Conservation (phyloP, 441 rosid genomes). For the Bruguiera hainesii region DNA sequence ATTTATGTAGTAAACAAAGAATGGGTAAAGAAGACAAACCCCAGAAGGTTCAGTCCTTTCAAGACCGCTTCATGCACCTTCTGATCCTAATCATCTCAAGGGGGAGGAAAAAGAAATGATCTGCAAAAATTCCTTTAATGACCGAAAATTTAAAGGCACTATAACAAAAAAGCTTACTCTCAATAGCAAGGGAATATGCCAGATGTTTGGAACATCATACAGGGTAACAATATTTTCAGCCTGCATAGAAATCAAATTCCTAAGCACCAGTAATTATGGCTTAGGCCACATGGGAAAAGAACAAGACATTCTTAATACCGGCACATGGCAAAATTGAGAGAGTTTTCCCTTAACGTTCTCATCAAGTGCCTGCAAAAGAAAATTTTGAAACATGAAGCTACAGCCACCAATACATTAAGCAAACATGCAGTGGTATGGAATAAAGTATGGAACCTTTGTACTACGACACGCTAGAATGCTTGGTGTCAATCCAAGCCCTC, state of each 20-base stretch:
- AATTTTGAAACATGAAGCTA: constrained; percentile 13
- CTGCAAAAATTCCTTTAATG: background rate
- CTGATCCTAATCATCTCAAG: constrained; percentile 53
- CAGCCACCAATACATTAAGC: background rate
- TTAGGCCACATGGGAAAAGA: background rate
- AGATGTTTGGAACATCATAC: constrained; percentile 80
- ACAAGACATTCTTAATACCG: constrained; percentile 34
- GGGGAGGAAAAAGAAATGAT: background rate
- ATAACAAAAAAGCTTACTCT: constrained; percentile 38
- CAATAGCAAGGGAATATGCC: constrained; percentile 71
- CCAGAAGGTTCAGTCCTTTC: constrained; percentile 49
- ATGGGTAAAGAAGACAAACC: constrained; percentile 39
- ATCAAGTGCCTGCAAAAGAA: constrained; percentile 60
- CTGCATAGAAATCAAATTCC: constrained; percentile 35
- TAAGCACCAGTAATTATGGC: constrained; percentile 10
- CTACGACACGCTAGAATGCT: constrained; percentile 83
- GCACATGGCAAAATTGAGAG: constrained; percentile 81
- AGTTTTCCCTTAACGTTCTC: constrained; percentile 70
- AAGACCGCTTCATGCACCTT: constrained; percentile 73
- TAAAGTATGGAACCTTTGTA: constrained; percentile 43
- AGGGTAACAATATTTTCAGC: constrained; percentile 68
- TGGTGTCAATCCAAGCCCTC: constrained; percentile 82
- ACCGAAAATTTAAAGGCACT: background rate
- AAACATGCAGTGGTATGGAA: background rate
- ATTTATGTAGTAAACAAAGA: constrained; percentile 15